Evolutionary conservation across 257 asterid species (phyloP).

Genomic region (Haberlea rhodopensis): DNA sequence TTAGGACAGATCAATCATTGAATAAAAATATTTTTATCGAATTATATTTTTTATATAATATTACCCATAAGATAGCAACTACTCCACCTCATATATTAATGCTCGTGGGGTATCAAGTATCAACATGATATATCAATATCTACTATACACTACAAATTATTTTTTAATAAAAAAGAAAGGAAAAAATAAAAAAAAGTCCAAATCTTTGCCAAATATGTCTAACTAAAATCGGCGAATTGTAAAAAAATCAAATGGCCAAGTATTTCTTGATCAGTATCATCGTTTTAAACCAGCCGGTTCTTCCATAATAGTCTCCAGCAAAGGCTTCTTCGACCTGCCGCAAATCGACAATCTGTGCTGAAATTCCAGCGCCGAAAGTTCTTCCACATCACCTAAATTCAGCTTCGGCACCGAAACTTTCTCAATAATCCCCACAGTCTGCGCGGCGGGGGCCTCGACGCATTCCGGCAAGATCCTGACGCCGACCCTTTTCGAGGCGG

Average conservation of each 20-base stretch:
- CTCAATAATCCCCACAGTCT: conserved; percentile 22
- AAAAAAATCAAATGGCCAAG: neutral
- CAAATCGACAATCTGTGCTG: conserved; percentile 52
- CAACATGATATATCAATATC: too few species aligned
- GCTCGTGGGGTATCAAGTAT: too few species aligned
- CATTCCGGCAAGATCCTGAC: conserved; percentile 57
- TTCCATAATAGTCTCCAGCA: conserved; percentile 81
- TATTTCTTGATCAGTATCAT: neutral
- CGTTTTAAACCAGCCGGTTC: conserved; percentile 45
- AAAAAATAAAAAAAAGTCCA: neutral
- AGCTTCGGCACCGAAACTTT: conserved; percentile 37
- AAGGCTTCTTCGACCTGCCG: conserved; percentile 82
- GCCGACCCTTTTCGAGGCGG: conserved; percentile 44
- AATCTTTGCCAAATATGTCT: neutral
- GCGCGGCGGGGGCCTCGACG: conserved; percentile 23
- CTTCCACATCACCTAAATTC: conserved; percentile 65
- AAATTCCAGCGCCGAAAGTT: conserved; percentile 48
- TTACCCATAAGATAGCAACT: too few species aligned
- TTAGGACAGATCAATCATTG: too few species aligned
- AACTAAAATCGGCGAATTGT: neutral
- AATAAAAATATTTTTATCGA: too few species aligned
- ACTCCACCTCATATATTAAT: too few species aligned
- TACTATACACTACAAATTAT: neutral
- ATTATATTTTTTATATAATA: too few species aligned
- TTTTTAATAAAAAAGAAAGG: neutral